These are phyloP conservation scores for Phialophora expanda DNA, from an alignment of 2,329 filamentous ascomycete species.

Conservation along the genomic window DNA sequence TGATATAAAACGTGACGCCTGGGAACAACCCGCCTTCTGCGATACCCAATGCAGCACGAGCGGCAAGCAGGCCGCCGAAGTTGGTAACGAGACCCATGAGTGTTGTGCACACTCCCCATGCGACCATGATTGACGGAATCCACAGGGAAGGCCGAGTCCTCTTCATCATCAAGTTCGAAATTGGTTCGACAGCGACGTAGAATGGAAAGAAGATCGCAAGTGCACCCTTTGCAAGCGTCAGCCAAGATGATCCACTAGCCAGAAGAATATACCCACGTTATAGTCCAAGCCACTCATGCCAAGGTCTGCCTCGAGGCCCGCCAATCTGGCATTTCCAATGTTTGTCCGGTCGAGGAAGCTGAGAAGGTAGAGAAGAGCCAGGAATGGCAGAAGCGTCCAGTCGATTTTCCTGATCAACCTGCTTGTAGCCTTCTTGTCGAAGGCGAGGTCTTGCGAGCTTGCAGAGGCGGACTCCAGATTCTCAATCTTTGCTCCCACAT, in stretches of 20 bases:
- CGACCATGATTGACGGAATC: slow-evolving; percentile 39
- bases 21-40: slow-evolving; percentile 46
- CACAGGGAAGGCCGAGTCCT: slow-evolving; percentile 27
- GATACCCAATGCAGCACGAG: slow-evolving; percentile 50
- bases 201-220: slow-evolving; percentile 35
- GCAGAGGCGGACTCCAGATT: slow-evolving; percentile 36
- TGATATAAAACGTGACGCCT: slow-evolving; percentile 42
- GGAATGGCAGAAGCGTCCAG: slow-evolving; percentile 49
- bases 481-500: slow-evolving; percentile 31
- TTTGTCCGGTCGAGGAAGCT: slow-evolving; percentile 56
- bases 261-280: slow-evolving; percentile 40
- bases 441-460: slow-evolving; percentile 37
- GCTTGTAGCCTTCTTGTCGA: slow-evolving; percentile 36
- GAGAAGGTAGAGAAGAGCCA: slow-evolving; percentile 67
- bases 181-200: slow-evolving; percentile 42
- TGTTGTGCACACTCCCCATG: slow-evolving; percentile 57
- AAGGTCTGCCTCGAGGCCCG: slow-evolving; percentile 51
- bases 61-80: slow-evolving; percentile 25
- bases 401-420: slow-evolving; percentile 42
- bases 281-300: slow-evolving; percentile 53
- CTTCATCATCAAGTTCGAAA: slow-evolving; percentile 45
- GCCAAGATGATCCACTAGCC: background rate
- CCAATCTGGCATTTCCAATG: slow-evolving; percentile 55
- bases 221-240: slow-evolving; percentile 41
- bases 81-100: slow-evolving; percentile 56